A percentile compares a stretch with the other conserved stretches of the same genome.
Conservation (phyloP, 1,284 basidiomycete species). For the Apiotrichum siamense region DNA sequence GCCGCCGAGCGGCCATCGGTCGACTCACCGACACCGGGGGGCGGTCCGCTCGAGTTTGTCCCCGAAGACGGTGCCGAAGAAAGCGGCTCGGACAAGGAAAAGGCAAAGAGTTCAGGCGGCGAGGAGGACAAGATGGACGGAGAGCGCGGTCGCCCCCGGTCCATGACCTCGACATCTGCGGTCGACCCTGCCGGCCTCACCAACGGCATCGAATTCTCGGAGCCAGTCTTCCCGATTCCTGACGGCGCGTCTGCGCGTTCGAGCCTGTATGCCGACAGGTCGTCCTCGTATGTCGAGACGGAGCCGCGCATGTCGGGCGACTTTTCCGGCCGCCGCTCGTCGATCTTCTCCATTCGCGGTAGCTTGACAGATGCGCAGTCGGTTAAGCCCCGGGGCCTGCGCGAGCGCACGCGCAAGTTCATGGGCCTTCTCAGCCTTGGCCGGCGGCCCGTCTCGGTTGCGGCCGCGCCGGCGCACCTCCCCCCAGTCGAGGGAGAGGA, state of each 20-base stretch:
- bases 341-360: too few relatives aligned
- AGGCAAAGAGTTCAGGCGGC: not conserved
- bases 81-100: not conserved
- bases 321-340: not conserved
- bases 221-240: not conserved
- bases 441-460: not conserved
- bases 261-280: not conserved
- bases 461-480: not conserved
- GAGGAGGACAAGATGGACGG: not conserved
- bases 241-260: not conserved
- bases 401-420: slow-evolving; percentile 35
- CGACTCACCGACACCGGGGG: slow-evolving; percentile 1
- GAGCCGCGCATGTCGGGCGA: not conserved
- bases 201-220: too few relatives aligned
- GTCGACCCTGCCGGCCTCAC: too few relatives aligned
- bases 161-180: not conserved
- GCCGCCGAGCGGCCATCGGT: slow-evolving; percentile 6
- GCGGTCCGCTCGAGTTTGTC: slow-evolving; percentile 5
- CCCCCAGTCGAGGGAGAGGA: not conserved
- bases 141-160: not conserved
- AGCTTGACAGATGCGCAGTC: not conserved
- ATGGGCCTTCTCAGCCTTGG: slow-evolving; percentile 32
- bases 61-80: slow-evolving; percentile 12
- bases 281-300: not conserved
- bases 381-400: slow-evolving; percentile 13